A percentile compares a stretch with the other conserved stretches of the same genome.
These are phyloP conservation scores for Cladophialophora chaetospira DNA, from an alignment of 2,329 filamentous ascomycete species.

Conservation along the genomic window DNA sequence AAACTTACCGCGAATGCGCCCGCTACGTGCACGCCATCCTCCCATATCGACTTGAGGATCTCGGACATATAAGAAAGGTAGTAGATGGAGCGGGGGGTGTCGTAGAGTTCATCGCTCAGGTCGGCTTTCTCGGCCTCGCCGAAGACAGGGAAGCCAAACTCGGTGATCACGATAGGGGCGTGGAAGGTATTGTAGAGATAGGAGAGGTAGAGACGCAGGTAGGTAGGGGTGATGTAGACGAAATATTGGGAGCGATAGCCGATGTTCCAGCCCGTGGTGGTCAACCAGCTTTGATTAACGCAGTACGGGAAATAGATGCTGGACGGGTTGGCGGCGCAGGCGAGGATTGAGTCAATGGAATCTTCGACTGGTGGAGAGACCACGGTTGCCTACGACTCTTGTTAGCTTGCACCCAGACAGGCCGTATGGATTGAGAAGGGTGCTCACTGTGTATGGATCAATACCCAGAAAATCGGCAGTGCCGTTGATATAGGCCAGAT, in stretches of 20 bases:
- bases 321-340: constrained; percentile 51
- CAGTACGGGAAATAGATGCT: constrained; percentile 56
- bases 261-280: constrained; percentile 59
- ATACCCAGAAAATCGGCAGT: constrained; percentile 60
- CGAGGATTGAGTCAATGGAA: too few species aligned
- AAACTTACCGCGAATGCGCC: constrained; percentile 61
- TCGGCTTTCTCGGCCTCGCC: too few species aligned
- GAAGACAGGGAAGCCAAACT: constrained; percentile 60
- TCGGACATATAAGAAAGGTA: constrained; percentile 59
- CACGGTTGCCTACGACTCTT: too few species aligned
- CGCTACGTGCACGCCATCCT: constrained; percentile 58
- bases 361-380: too few species aligned
- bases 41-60: constrained; percentile 57
- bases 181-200: constrained; percentile 64
- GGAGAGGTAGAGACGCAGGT: constrained; percentile 59
- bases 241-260: constrained; percentile 46
- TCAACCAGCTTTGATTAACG: constrained; percentile 51
- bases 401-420: too few species aligned
- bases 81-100: constrained; percentile 57
- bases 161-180: constrained; percentile 50
- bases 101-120: constrained; percentile 55
- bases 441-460: constrained; percentile 62
- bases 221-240: constrained; percentile 53
- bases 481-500: constrained; percentile 54
- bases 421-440: too few species aligned